These are phyloP conservation scores for Syzygium syzygioides DNA, from an alignment of 441 rosid genomes.

Conservation along the genomic window DNA sequence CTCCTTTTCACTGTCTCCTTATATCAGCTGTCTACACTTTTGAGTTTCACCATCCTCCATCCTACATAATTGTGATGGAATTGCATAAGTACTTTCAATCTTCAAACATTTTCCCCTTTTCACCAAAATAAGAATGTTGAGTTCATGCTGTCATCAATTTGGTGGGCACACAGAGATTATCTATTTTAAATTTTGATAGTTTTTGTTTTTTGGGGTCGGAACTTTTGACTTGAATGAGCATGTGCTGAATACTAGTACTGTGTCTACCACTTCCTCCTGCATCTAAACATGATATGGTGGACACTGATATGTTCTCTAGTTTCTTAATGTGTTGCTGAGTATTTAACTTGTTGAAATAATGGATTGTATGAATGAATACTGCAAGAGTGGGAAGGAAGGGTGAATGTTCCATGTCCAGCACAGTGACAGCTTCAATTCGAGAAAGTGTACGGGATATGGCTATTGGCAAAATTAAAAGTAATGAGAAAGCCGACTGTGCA, in stretches of 20 bases:
- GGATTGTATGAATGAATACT: neutral
- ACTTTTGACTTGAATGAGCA: neutral
- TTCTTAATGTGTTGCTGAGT: no score
- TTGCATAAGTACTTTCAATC: neutral
- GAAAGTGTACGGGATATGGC: conserved; percentile 67
- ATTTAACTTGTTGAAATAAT: neutral
- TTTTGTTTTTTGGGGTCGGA: fast-evolving
- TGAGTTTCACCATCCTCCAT: fast-evolving
- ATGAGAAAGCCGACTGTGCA: conserved; percentile 71
- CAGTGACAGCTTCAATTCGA: conserved; percentile 87
- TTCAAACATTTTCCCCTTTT: no score
- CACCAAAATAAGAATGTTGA: neutral
- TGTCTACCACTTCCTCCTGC: neutral
- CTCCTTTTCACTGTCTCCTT: neutral
- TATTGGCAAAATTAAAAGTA: neutral
- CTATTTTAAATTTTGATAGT: no score
- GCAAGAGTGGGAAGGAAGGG: conserved; percentile 94
- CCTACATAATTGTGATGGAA: neutral
- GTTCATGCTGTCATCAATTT: neutral
- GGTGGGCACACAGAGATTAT: neutral
- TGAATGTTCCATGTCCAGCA: conserved; percentile 69
- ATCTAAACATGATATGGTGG: no score
- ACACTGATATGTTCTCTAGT: no score
- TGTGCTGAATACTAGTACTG: neutral
- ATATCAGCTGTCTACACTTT: neutral